Conservation (phyloP, 306 rosid genomes). For the Adenanthera pavonina region DNA sequence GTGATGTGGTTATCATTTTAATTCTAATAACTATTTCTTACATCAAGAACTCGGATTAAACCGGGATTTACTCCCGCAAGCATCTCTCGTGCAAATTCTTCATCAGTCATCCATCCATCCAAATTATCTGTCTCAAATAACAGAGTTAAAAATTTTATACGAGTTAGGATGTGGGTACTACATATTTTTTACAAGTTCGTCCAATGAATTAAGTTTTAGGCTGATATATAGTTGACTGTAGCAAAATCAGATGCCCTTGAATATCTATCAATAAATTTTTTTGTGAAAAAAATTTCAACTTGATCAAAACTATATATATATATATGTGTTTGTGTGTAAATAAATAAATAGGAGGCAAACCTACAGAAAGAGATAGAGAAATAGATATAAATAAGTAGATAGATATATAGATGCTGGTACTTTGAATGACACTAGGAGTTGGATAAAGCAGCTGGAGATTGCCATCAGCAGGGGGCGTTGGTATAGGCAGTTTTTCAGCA, state of each 20-base stretch:
- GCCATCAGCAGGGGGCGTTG: conserved; percentile 62
- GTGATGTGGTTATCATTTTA: too few species aligned
- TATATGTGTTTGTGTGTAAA: too few species aligned
- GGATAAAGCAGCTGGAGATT: conserved; percentile 25
- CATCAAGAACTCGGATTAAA: conserved; percentile 47
- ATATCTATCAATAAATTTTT: too few species aligned
- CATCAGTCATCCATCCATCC: conserved; percentile 81
- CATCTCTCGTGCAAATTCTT: conserved; percentile 79
- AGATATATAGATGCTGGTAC: background rate
- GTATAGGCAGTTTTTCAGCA: conserved; percentile 36
- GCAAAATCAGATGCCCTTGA: background rate
- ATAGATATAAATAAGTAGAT: background rate
- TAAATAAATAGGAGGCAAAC: too few species aligned
- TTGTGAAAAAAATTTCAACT: too few species aligned
- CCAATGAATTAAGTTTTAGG: too few species aligned
- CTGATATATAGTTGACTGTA: too few species aligned
- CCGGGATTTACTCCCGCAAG: conserved; percentile 79
- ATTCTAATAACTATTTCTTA: conserved; percentile 14
- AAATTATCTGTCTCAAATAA: conserved; percentile 51
- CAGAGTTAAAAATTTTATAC: background rate
- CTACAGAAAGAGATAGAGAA: too few species aligned
- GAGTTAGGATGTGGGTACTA: too few species aligned
- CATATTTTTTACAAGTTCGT: too few species aligned
- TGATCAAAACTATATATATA: too few species aligned
- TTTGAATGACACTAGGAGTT: background rate